Conservation (phyloP, 1,139 yeast species). For the Candida gigantensis region DNA sequence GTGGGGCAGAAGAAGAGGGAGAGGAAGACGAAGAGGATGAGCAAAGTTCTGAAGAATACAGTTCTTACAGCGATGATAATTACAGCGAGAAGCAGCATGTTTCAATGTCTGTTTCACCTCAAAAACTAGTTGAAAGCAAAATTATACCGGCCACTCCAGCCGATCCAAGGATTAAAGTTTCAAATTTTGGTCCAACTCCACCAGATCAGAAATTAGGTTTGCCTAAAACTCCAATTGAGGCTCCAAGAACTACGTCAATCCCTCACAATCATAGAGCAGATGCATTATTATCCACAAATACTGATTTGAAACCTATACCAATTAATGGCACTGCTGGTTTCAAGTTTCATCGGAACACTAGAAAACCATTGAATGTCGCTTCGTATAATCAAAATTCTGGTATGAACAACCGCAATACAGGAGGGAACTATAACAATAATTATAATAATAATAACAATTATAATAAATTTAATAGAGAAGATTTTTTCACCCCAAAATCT, state of each 20-base stretch:
- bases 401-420: slow-evolving; percentile 15
- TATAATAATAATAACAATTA: slow-evolving; percentile 17
- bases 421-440: slow-evolving; percentile 14
- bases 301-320: slow-evolving; percentile 48
- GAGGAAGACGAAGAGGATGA: slow-evolving; percentile 15
- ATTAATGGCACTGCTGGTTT: slow-evolving; percentile 28
- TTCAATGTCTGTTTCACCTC: slow-evolving; percentile 5
- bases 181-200: slow-evolving; percentile 1
- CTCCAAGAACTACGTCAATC: slow-evolving; percentile 15
- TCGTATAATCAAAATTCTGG: slow-evolving; percentile 42
- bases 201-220: slow-evolving; percentile 1
- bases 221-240: background rate
- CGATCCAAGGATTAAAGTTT: slow-evolving; percentile 3
- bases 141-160: background rate
- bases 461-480: slow-evolving; percentile 58
- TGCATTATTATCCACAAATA: slow-evolving; percentile 42
- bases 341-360: slow-evolving; percentile 48
- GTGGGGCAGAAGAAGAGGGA: slow-evolving; percentile 19
- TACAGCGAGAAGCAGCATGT: background rate
- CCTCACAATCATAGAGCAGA: slow-evolving; percentile 50
- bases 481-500: slow-evolving; percentile 76
- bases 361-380: slow-evolving; percentile 68
- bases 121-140: slow-evolving; percentile 1
- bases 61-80: slow-evolving; percentile 6
- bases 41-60: slow-evolving; percentile 19